Evolutionary conservation across 805 yeast genomes (phyloP), one percentile per base, ranked within the genome.

Genomic region (Saccharomycopsis guyanensis): DNA sequence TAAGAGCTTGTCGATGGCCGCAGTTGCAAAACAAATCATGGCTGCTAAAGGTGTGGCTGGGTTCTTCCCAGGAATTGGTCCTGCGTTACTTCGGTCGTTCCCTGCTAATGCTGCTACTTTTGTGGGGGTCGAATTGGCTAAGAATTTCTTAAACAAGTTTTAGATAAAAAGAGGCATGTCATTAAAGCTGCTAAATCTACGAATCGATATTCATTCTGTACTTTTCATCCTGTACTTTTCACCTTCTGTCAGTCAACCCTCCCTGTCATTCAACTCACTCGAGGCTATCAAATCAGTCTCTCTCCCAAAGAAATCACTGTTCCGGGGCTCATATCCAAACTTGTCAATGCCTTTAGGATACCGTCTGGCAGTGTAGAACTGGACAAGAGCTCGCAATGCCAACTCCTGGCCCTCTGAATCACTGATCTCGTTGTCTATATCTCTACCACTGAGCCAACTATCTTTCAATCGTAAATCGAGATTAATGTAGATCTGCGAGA

Each of bases 81-180:
- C 98, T 4, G 97, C 97, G 2, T 69, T 91, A 59, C 77, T 87
- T 22, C 76, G 98, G 64, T 82, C 95, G 35, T 91, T 93, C 82
- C 97, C 97, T 2, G 97, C 97, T 19, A 91, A 93, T 65, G 98
- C 98, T n/a, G 97, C 98, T 6, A 89, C 97, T 2, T 91, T 91
- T 68, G 75, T 87, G 31, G 98, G 97, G 40, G 97, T 91, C 25
- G 98, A 91, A 63, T 59, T 89, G 48, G 86, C 95, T 1, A 51
- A 49, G 38, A 43, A 49, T 16, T 33, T 33, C 37, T 33, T 33
- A 15, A 15, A 33, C 10, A 33, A 18, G 10, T 15, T 33, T 15
- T 33, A 33, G 20, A 15, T 33, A 27, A 27, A 27, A 10, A 27
- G 13, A 27, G 12, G 32, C n/a, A n/a, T n/a, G n/a, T n/a, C n/a